Evolutionary conservation across 495 filamentous ascomycete species (phyloP).

Genomic region (Neurospora sp.): DNA sequence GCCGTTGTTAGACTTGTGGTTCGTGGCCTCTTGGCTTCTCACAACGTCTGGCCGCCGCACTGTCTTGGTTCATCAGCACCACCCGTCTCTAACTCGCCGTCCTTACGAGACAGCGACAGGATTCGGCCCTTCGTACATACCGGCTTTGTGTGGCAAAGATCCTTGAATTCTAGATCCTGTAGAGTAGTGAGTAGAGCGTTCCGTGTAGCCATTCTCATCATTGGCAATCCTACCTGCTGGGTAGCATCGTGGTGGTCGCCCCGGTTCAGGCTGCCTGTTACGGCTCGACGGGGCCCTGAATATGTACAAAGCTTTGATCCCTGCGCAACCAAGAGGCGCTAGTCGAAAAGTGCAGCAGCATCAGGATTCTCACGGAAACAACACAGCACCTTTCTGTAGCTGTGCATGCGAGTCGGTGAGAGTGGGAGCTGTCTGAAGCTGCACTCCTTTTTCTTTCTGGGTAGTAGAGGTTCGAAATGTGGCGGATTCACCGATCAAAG

Average conservation of each 20-base stretch:
- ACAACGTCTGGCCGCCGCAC: not conserved
- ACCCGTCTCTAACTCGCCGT: not conserved
- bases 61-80: not conserved
- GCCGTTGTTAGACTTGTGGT: not conserved
- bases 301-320: constrained; percentile 2
- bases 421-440: not conserved
- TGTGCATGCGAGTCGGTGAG: not conserved
- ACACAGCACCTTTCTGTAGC: not conserved
- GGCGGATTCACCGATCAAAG: not conserved
- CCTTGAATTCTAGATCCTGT: not conserved
- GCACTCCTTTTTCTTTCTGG: not conserved
- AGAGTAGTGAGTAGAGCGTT: not conserved
- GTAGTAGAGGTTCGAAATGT: not conserved
- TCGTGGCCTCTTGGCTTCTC: not conserved
- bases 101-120: not conserved
- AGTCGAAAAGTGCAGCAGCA: not conserved
- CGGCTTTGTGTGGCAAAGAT: not conserved
- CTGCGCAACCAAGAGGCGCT: not conserved
- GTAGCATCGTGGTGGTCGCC: not conserved
- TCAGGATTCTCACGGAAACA: not conserved
- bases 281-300: constrained; percentile 1
- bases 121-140: not conserved
- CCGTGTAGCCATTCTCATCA: not conserved
- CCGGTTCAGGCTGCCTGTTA: not conserved
- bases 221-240: constrained; percentile 1